These are phyloP conservation scores for Vanrija sp. DNA, from an alignment of 1,284 basidiomycete genomes.

Conservation along the genomic window DNA sequence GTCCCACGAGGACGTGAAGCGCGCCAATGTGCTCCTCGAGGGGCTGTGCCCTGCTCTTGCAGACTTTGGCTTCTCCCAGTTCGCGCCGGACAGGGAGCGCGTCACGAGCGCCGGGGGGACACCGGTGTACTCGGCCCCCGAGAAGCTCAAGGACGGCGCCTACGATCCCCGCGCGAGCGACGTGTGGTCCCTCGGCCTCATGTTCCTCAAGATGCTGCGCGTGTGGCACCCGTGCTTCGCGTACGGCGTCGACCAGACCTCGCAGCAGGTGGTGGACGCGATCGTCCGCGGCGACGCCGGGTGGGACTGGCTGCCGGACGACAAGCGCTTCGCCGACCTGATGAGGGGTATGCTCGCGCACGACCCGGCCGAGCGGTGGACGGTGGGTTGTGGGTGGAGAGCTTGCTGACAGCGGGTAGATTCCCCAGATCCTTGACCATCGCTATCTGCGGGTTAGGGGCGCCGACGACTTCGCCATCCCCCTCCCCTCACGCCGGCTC, in stretches of 20 bases:
- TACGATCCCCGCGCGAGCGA: constrained; percentile 44
- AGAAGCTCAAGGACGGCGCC: constrained; percentile 35
- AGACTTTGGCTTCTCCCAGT: constrained; percentile 47
- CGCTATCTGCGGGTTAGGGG: constrained; percentile 25
- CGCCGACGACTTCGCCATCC: constrained; percentile 10
- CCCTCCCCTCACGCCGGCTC: constrained; percentile 17
- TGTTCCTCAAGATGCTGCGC: constrained; percentile 36
- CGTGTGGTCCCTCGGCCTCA: constrained; percentile 45
- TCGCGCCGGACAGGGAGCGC: constrained; percentile 24
- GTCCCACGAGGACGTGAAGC: constrained; percentile 48
- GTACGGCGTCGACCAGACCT: constrained; percentile 14
- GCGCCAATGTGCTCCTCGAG: constrained; percentile 41
- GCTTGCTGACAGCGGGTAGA: constrained; percentile 24
- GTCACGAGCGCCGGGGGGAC: constrained; percentile 43
- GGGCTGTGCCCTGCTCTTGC: constrained; percentile 27
- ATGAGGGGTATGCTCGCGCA: constrained; percentile 35
- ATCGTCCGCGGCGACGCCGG: constrained; percentile 21
- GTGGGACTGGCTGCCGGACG: constrained; percentile 19
- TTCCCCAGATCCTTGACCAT: constrained; percentile 37
- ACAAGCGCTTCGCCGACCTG: constrained; percentile 26
- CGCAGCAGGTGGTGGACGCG: constrained; percentile 20
- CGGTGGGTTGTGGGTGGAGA: constrained; percentile 23
- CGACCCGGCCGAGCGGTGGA: constrained; percentile 29
- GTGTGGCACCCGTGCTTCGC: constrained; percentile 34
- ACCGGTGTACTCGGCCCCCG: constrained; percentile 44